Conservation (phyloP, 495 filamentous ascomycete species). For the Neurospora sublineolata region DNA sequence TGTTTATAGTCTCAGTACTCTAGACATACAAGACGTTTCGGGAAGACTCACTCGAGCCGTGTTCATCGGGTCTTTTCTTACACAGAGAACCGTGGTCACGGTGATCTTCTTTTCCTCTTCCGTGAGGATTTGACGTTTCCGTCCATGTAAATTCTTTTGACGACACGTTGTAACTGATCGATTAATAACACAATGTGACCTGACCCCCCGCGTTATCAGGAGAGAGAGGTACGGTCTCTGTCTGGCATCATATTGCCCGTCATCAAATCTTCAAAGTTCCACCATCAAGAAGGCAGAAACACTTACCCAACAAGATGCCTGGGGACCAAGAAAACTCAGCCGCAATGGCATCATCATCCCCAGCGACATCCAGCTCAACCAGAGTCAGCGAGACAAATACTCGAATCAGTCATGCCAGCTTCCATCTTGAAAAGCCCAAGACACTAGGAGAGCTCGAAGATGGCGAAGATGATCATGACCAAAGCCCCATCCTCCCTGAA, state of each 20-base stretch:
- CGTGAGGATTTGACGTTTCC: background rate
- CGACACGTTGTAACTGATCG: background rate
- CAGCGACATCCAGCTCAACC: constrained; percentile 16
- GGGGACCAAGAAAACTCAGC: background rate
- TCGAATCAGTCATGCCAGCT: constrained; percentile 7
- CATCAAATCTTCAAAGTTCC: background rate
- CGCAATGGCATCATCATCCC: constrained; percentile 27
- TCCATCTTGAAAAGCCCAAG: constrained; percentile 12
- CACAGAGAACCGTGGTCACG: background rate
- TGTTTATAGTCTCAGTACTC: background rate
- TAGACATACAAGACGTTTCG: background rate
- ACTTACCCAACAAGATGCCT: background rate
- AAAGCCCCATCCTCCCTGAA: constrained; percentile 17
- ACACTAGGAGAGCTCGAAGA: constrained; percentile 17
- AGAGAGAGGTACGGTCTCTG: background rate
- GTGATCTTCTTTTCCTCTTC: background rate
- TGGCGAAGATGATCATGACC: constrained; percentile 24
- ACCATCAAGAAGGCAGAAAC: background rate
- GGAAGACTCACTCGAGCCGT: background rate
- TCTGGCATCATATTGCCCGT: background rate
- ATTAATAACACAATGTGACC: background rate
- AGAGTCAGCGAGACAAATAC: constrained; percentile 12
- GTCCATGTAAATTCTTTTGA: background rate
- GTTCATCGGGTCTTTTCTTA: background rate
- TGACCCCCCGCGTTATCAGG: background rate